Conservation (phyloP, 768 basidiomycete species). For the Nevesoporus exiguus region DNA sequence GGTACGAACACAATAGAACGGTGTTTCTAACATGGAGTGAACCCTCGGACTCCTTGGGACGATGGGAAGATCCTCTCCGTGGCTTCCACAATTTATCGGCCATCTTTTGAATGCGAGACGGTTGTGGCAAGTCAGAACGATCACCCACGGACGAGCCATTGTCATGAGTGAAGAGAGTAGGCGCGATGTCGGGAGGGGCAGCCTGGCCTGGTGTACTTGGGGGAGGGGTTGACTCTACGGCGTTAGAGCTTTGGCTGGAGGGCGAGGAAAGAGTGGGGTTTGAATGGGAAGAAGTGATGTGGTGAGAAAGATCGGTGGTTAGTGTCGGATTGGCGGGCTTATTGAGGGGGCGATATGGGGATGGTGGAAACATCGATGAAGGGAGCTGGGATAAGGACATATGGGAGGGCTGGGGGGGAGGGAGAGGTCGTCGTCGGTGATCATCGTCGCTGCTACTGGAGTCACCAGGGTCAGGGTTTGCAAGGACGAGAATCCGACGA, state of each 20-base stretch:
- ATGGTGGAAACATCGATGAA: constrained; percentile 23
- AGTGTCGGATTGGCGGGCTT: constrained; percentile 29
- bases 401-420: constrained; percentile 24
- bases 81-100: constrained; percentile 24
- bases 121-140: constrained; percentile 28
- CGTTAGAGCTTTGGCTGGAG: constrained; percentile 60
- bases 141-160: constrained; percentile 33
- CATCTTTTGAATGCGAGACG: constrained; percentile 34
- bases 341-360: constrained; percentile 16
- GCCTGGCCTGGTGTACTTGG: constrained; percentile 60
- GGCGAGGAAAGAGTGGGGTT: constrained; percentile 67
- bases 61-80: constrained; percentile 31
- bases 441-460: constrained; percentile 40
- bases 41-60: constrained; percentile 23
- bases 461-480: constrained; percentile 57
- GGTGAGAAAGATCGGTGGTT: constrained; percentile 36
- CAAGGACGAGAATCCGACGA: constrained; percentile 51
- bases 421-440: constrained; percentile 15
- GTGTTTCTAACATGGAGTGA: constrained; percentile 24
- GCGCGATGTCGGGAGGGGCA: constrained; percentile 40
- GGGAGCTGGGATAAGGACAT: constrained; percentile 23
- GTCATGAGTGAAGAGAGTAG: constrained; percentile 37
- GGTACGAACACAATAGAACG: neutral
- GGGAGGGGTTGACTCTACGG: constrained; percentile 67
- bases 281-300: constrained; percentile 37